Evolutionary conservation across 2,329 filamentous ascomycete genomes (phyloP), one percentile per base, ranked within the genome.

Genomic region (Fusarium sp.): DNA sequence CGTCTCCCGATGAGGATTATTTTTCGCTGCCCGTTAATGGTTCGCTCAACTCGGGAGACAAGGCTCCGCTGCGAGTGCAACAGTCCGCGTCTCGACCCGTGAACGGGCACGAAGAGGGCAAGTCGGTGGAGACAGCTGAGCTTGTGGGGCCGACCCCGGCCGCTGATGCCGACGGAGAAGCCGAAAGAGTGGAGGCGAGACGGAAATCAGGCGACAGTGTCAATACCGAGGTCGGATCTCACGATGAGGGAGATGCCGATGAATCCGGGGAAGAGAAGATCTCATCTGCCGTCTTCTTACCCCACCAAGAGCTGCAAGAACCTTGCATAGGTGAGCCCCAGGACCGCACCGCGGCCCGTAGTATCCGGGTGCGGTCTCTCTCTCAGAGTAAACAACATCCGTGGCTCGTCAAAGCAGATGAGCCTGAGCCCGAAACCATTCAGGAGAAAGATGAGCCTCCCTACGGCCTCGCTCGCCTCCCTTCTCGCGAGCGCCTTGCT

Each of bases 181-280:
- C 76, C 72, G 78, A 79, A 77, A 79, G 70, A 54, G 74, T 78
- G 77, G 79, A 79, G 65, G 66, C 58, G 63, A 81, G 81, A 67
- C 82, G 83, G 60, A 77, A 81, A 62, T 85, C 85, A 65, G 82
- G 80, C 75, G 83, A 81, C 70, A 84, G 81, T 67, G 81, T 81
- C 59, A 70, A 68, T 66, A 74, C 75, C 54, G 84, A 84, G 40
- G 76, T 70, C 80, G 83, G 84, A 60, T 81, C 80, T 56, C 80
- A 81, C 58, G 78, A 79, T 56, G 78, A 79, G n/a, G 78, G 74
- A 66, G 75, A 79, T 68, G 78, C 78, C 37, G 88, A 90, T 45
- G 88, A 90, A 66, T 95, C 93, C 15, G 92, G 94, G 67, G 91
- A 94, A 80, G 94, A 97, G 81, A 94, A 96, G 82, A 95, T 97